Evolutionary conservation across 176 grass and related monocot species (phyloP).

Genomic region (Lolium multiflorum): DNA sequence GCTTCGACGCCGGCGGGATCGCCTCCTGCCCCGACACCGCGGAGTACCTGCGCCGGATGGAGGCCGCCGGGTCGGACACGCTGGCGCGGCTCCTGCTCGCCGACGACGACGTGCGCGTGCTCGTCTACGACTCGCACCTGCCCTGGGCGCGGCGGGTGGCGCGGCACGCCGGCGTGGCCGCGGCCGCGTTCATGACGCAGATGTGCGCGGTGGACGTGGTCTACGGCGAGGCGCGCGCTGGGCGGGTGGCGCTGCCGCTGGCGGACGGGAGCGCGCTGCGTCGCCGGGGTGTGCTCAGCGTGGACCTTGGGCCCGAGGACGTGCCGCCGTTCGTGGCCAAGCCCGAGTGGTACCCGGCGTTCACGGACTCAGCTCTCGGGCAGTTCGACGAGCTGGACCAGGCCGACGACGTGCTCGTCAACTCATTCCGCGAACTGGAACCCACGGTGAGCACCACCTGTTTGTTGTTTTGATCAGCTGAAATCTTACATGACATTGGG

Average conservation of each 20-base stretch:
- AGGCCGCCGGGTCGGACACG: too few species aligned
- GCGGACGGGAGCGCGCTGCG: not conserved
- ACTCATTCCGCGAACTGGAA: not conserved
- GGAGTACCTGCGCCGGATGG: too few species aligned
- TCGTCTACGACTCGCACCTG: too few species aligned
- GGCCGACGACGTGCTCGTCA: too few species aligned
- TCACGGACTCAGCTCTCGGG: not conserved
- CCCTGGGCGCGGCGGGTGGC: too few species aligned
- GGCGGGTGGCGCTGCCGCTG: not conserved
- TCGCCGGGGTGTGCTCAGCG: not conserved
- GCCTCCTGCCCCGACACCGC: too few species aligned
- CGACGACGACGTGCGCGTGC: too few species aligned
- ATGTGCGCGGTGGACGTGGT: too few species aligned
- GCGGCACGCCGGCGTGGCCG: not conserved
- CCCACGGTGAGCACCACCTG: not conserved
- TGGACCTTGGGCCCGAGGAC: not conserved
- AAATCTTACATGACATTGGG: not conserved
- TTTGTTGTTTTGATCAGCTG: not conserved
- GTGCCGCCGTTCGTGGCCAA: not conserved
- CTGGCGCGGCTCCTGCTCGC: too few species aligned
- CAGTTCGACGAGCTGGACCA: too few species aligned
- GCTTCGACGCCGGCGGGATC: too few species aligned
- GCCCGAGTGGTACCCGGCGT: not conserved
- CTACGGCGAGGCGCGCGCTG: not conserved
- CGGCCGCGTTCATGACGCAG: not conserved